A percentile compares a stretch with the other conserved stretches of the same genome.
phyloP scores from a whole-genome alignment of 306 rosid species.

The Arachis hypogaea region DNA sequence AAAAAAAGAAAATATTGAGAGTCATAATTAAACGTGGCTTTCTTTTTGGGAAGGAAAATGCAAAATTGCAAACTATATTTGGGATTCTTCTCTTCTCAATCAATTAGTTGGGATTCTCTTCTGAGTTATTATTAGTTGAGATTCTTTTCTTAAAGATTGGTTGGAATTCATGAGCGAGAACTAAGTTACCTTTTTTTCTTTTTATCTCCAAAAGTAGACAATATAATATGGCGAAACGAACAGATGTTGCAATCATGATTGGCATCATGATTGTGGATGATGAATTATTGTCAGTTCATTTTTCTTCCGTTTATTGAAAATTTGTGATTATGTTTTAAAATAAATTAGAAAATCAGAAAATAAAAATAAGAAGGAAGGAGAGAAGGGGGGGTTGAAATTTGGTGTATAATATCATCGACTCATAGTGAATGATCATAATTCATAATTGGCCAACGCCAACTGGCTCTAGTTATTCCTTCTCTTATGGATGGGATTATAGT shows the following conservation, averaged over 20 bases:
- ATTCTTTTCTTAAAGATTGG: neutral
- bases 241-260: neutral
- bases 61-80: constrained; percentile 7
- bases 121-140: neutral
- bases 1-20: no score
- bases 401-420: neutral
- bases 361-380: no score
- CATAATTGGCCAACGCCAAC: no score
- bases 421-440: neutral
- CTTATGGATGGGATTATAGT: no score
- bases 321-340: neutral
- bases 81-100: neutral
- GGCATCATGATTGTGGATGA: neutral
- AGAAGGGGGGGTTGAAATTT: neutral
- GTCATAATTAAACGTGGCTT: no score
- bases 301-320: neutral
- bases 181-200: neutral
- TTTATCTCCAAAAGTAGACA: neutral
- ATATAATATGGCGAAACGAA: neutral
- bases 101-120: constrained; percentile 24
- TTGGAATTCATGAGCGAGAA: constrained; percentile 9
- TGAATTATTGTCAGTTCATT: neutral
- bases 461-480: no score
- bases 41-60: neutral
- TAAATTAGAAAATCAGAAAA: no score